These are phyloP conservation scores for Mycena capillaripes DNA, from an alignment of 768 basidiomycete species.

Conservation along the genomic window DNA sequence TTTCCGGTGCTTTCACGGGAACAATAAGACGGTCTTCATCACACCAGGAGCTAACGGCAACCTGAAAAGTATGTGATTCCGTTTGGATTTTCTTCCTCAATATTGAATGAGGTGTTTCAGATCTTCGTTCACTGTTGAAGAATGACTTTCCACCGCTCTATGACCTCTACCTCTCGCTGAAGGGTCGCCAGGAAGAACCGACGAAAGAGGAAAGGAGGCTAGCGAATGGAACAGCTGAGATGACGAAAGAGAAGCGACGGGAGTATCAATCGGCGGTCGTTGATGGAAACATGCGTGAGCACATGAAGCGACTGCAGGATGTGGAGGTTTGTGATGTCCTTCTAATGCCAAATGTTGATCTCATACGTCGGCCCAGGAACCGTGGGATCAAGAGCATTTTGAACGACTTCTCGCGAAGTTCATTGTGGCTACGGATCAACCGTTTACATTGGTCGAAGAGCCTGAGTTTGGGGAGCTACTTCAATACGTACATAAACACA, in stretches of 20 bases:
- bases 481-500: slow-evolving; percentile 4
- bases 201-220: slow-evolving; percentile 25
- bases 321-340: slow-evolving; percentile 3
- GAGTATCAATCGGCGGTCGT: slow-evolving; percentile 17
- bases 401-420: slow-evolving; percentile 24
- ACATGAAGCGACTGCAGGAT: slow-evolving; percentile 16
- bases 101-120: too few relatives aligned
- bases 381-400: slow-evolving; percentile 39
- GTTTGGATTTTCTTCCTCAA: too few relatives aligned
- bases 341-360: background rate
- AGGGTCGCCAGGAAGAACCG: slow-evolving; percentile 10
- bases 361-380: slow-evolving; percentile 7
- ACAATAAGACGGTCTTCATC: too few relatives aligned
- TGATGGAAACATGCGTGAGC: slow-evolving; percentile 39
- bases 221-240: slow-evolving; percentile 23
- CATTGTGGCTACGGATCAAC: slow-evolving; percentile 23
- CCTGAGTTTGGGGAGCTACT: background rate
- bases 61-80: too few relatives aligned
- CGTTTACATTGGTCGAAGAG: background rate
- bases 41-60: too few relatives aligned
- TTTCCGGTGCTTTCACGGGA: too few relatives aligned
- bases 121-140: too few relatives aligned
- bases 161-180: slow-evolving; percentile 28
- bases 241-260: slow-evolving; percentile 4
- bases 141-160: slow-evolving; percentile 28